phyloP scores from a whole-genome alignment of 2,329 filamentous ascomycete genomes.

The Aspergillus caelatus region DNA sequence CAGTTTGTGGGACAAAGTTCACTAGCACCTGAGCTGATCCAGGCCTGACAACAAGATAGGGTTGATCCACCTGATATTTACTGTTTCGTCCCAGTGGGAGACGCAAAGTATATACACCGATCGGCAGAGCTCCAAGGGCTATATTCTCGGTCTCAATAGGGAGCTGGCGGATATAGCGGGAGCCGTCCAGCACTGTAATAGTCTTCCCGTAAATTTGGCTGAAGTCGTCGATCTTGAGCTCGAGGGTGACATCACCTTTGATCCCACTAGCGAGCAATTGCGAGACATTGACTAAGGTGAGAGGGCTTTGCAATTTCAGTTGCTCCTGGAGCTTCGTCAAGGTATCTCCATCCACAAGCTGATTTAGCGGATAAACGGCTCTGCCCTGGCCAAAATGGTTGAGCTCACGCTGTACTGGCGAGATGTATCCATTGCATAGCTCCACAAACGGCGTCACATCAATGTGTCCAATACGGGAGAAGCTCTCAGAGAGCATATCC shows the following conservation, averaged over 20 bases:
- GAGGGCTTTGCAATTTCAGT: neutral
- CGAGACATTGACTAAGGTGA: neutral
- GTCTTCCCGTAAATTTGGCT: neutral
- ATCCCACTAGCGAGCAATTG: neutral
- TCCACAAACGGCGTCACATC: neutral
- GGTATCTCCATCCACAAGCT: neutral
- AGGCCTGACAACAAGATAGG: neutral
- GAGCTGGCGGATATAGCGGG: neutral
- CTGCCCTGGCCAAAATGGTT: neutral
- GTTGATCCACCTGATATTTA: neutral
- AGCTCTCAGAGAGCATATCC: neutral
- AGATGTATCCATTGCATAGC: neutral
- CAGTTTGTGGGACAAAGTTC: neutral
- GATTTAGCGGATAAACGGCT: neutral
- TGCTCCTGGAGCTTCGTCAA: neutral
- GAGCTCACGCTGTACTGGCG: neutral
- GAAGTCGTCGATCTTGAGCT: neutral
- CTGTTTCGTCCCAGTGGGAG: neutral
- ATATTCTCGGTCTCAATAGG: neutral
- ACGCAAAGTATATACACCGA: neutral
- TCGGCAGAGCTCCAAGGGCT: neutral
- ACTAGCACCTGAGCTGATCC: neutral
- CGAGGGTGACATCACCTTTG: neutral
- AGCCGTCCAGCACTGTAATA: neutral
- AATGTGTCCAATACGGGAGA: neutral